phyloP scores from a whole-genome alignment of 139 green algal genomes.

The Ostreobium quekettii region DNA sequence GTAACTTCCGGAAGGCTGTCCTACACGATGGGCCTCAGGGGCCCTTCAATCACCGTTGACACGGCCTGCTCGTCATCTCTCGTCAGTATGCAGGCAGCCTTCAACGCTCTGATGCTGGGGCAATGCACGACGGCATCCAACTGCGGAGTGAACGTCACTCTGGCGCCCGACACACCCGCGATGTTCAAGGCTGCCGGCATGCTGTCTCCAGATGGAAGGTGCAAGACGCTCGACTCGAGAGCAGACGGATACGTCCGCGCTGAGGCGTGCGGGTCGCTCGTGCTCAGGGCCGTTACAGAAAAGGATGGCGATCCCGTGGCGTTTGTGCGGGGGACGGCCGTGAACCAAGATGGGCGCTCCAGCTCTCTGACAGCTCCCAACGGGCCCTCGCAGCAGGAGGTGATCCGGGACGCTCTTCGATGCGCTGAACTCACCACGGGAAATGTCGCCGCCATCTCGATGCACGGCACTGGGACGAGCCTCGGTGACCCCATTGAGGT shows the following conservation, averaged over 20 bases:
- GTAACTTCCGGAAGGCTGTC: slow-evolving; percentile 60
- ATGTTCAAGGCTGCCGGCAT: slow-evolving; percentile 58
- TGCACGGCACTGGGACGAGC: slow-evolving; percentile 44
- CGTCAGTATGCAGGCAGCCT: slow-evolving; percentile 47
- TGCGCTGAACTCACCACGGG: background rate
- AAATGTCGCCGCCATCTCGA: slow-evolving; percentile 32
- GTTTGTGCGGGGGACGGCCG: slow-evolving; percentile 21
- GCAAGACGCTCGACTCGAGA: slow-evolving; percentile 72
- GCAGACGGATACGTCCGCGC: slow-evolving; percentile 77
- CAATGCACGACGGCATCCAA: slow-evolving; percentile 27
- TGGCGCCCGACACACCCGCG: slow-evolving; percentile 45
- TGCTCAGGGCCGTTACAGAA: slow-evolving; percentile 21
- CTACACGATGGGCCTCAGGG: slow-evolving; percentile 59
- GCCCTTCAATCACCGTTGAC: slow-evolving; percentile 60
- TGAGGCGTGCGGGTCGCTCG: slow-evolving; percentile 40
- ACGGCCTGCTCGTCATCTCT: slow-evolving; percentile 79
- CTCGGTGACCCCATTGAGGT: slow-evolving; percentile 70
- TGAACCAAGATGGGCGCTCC: slow-evolving; percentile 78
- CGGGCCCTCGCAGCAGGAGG: slow-evolving; percentile 69
- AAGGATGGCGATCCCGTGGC: slow-evolving; percentile 9
- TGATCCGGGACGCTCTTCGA: slow-evolving; percentile 48
- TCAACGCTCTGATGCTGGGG: slow-evolving; percentile 25
- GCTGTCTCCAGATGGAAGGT: slow-evolving; percentile 66
- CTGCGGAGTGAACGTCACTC: slow-evolving; percentile 40
- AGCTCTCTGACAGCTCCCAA: slow-evolving; percentile 80